These are phyloP conservation scores for Phytophthora agathidicida DNA, from an alignment of 352 stramenopile genomes.

Conservation along the genomic window DNA sequence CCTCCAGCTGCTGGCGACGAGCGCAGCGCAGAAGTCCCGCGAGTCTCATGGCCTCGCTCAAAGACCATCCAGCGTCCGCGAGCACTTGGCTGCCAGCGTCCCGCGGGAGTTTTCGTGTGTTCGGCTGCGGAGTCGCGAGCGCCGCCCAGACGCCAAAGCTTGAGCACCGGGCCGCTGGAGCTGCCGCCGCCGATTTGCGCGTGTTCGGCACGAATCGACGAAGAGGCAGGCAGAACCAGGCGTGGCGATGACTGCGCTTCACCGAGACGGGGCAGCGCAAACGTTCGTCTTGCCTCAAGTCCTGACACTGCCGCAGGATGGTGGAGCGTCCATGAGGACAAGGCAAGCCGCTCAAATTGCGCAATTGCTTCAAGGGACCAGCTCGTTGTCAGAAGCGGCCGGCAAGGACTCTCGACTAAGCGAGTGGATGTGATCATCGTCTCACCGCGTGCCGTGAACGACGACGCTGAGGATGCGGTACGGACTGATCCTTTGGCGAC, in stretches of 20 bases:
- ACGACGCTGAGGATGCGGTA: constrained; percentile 13
- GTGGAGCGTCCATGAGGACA: constrained; percentile 6
- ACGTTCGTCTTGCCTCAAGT: constrained; percentile 20
- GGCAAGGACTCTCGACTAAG: constrained; percentile 2
- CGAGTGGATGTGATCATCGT: constrained; percentile 14
- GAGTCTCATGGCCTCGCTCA: not conserved
- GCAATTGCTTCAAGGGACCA: not conserved
- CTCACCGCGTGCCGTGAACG: not conserved
- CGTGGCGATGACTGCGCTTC: constrained; percentile 29
- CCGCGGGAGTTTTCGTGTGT: constrained; percentile 14
- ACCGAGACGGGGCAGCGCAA: constrained; percentile 22
- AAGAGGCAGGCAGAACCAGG: constrained; percentile 17
- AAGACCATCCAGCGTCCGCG: constrained; percentile 6
- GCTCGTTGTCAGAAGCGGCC: constrained; percentile 8
- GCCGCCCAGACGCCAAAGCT: constrained; percentile 11
- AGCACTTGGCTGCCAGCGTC: constrained; percentile 26
- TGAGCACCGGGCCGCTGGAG: constrained; percentile 21
- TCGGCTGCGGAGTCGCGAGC: constrained; percentile 11
- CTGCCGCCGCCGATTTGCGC: constrained; percentile 20
- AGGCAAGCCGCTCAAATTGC: not conserved
- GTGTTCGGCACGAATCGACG: constrained; percentile 29
- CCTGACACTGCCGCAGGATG: constrained; percentile 22
- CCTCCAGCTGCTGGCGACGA: constrained; percentile 11
- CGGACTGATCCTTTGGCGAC: constrained; percentile 38
- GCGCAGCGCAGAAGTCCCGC: not conserved